Base-by-base conservation (phyloP, 2,329 filamentous ascomycete genomes). In the Cytospora chrysosperma region DNA sequence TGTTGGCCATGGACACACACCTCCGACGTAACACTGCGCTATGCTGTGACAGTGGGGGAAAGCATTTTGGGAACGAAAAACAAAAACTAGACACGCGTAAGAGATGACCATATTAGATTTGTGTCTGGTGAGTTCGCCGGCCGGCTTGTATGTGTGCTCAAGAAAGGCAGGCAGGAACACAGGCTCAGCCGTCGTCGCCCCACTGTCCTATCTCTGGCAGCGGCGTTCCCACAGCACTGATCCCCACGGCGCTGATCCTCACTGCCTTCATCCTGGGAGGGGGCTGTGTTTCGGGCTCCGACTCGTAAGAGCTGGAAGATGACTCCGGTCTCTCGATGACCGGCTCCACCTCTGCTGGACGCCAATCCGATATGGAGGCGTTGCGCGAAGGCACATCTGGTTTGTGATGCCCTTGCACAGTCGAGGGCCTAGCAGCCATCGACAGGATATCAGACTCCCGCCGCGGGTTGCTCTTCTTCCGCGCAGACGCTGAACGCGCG, bases 201-300 rank as follows among this genome's bases (percentile, higher is more conserved):
- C 64, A 65, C 30, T 65, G 61, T 32, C 54, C 60, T 30, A 58
- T 53, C 53, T 62, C 60, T 1, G 54, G 60, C 37, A 56, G 61
- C n/a, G 50, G 57, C 28, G 60, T 67, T 2, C 74, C 75, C n/a
- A 76, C 74, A 2, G 75, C 75, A 49, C 75, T 76, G 66, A 76
- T 69, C 2, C 75, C 75, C n/a, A 76, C 74, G 2, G 75, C 75
- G 51, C 75, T 76, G 66, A 76, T 70, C 52, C 75, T 68, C 19
- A 75, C 70, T 19, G 72, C 71, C 63, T 73, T 74, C 65, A 74
- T 76, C n/a, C 70, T 69, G 32, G 69, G 68, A 24, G 71, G 64
- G 47, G 68, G 61, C 28, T 67, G 65, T 43, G 67, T 52, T 17
- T 69, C 67, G 21, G 67, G 65, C 26, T 68, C 69, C 9, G 32